Base-by-base conservation (phyloP, 495 filamentous ascomycete genomes). In the Trichocladium antarcticum region DNA sequence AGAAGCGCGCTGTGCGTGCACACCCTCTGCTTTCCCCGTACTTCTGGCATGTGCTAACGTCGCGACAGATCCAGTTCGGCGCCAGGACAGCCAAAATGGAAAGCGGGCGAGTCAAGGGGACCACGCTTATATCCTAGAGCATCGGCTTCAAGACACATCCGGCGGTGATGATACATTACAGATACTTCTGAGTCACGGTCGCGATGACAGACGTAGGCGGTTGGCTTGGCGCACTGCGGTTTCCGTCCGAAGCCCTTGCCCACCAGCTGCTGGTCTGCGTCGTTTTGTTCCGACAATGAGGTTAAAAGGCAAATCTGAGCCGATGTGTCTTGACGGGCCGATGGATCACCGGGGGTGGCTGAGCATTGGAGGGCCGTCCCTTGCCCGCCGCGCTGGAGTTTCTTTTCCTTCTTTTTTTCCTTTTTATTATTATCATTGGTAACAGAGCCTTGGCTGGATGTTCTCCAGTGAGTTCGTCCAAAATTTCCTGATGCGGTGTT, bases 51-150 rank as follows among this genome's bases (percentile, higher is more conserved):
- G 47, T 32, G 16, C 62, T 64, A 16, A 62, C 44, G 37, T n/a
- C 0, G 5, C 29, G 5, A 32, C 42, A 72, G 70, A 87, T 90
- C 42, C 87, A 94, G 63, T 94, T 94, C 59, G 87, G 87, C 24
- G 77, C 87, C 6, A 72, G 86, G 50, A 92, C 85, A 9, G 87
- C 87, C 9, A 93, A 88, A 64, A 90, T 93, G 80, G 82, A 87
- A 59, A 67, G 63, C 24, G 83, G 87, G 11, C 78, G 69, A 51
- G 79, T 72, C 12, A 88, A 83, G 59, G 87, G 87, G 1, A 90
- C 85, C 8, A 61, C 67, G 3, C 42, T 68, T 28, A 65, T 77
- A 49, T 66, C 68, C 1, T 68, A 49, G 60, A 3, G 66, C 49
- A 60, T n/a, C 27, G 11, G 3, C 5, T 16, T 10, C 14, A 3